These are phyloP conservation scores for Phytophthora cactorum DNA, from an alignment of 352 stramenopile species.

Conservation along the genomic window DNA sequence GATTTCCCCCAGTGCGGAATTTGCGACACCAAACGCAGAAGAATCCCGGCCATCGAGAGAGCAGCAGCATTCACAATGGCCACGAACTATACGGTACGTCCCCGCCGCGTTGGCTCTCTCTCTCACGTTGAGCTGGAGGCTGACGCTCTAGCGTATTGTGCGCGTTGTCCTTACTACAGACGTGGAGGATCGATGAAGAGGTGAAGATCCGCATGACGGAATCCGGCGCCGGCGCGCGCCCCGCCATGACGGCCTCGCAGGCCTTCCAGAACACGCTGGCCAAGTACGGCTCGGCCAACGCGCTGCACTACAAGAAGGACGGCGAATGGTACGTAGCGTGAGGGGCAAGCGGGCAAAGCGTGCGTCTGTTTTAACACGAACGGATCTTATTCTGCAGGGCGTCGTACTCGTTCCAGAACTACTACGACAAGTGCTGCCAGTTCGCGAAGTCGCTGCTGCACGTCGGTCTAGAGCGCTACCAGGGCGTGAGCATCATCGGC, in stretches of 20 bases:
- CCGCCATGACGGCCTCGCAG: conserved; percentile 59
- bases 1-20: conserved; percentile 48
- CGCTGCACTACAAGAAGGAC: conserved; percentile 73
- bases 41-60: conserved; percentile 6
- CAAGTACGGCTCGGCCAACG: conserved; percentile 59
- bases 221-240: conserved; percentile 47
- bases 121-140: background rate
- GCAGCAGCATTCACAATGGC: conserved; percentile 30
- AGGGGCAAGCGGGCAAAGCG: background rate
- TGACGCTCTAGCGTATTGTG: conserved; percentile 5
- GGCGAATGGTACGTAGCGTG: conserved; percentile 64
- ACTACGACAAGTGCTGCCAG: conserved; percentile 76
- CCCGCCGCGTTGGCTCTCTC: background rate
- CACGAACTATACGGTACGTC: conserved; percentile 48
- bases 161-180: conserved; percentile 34
- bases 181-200: conserved; percentile 89
- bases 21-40: conserved; percentile 42
- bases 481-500: conserved; percentile 90
- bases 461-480: conserved; percentile 72
- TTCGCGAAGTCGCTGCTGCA: conserved; percentile 87
- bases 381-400: conserved; percentile 38
- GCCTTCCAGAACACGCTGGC: conserved; percentile 68
- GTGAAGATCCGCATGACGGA: conserved; percentile 75
- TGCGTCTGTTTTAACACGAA: conserved; percentile 5
- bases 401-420: conserved; percentile 72